These are phyloP conservation scores for Rhodotorula diobovata DNA, from an alignment of 768 basidiomycete genomes.

Conservation along the genomic window DNA sequence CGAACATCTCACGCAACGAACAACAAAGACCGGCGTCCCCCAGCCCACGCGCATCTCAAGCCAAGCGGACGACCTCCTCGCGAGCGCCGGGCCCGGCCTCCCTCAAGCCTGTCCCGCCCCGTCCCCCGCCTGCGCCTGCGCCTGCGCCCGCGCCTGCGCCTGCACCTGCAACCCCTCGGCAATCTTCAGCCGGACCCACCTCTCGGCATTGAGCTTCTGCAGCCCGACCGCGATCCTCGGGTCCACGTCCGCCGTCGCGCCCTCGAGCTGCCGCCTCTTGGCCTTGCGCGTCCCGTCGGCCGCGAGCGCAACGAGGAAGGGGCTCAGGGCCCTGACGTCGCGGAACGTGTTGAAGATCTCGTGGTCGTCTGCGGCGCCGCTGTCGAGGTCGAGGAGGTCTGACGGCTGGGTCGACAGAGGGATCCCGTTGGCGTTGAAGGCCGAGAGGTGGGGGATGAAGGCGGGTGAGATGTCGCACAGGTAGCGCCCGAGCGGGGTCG, in stretches of 20 bases:
- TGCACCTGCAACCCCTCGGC: neutral
- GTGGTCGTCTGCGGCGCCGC: neutral
- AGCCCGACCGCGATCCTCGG: conserved; percentile 6
- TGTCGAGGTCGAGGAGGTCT: conserved; percentile 18
- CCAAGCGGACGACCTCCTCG: no score
- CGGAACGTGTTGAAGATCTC: conserved; percentile 7
- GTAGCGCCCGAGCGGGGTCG: conserved; percentile 7
- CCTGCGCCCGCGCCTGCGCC: neutral
- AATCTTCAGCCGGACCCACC: neutral
- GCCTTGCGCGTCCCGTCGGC: conserved; percentile 21
- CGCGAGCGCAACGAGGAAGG: neutral
- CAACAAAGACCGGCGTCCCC: no score
- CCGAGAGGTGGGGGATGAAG: neutral
- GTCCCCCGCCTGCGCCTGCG: neutral
- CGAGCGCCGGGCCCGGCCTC: neutral
- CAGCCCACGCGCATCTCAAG: no score
- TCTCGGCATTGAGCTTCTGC: neutral
- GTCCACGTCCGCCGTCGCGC: no score
- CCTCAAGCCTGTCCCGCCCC: neutral
- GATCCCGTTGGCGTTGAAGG: neutral
- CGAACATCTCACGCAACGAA: neutral
- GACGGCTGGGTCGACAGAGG: neutral
- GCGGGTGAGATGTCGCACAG: conserved; percentile 3
- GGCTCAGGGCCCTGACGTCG: neutral
- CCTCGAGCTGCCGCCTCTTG: neutral